Conservation (phyloP, 306 rosid genomes). For the Carpinus viminea region DNA sequence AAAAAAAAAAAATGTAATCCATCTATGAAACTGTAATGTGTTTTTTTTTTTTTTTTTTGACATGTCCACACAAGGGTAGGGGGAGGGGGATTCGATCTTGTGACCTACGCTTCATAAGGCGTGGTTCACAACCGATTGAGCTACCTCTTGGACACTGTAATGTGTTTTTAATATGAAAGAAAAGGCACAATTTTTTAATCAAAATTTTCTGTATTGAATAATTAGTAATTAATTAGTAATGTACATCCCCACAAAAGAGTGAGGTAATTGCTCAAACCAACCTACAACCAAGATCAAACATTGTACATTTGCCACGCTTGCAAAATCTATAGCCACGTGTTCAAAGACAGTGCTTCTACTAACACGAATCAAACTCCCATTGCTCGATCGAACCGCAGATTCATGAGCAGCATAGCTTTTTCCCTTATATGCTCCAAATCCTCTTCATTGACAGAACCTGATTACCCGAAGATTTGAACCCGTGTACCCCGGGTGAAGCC, state of each 20-base stretch:
- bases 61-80: too few species aligned
- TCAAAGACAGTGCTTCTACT: not conserved
- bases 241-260: not conserved
- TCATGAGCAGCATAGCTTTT: not conserved
- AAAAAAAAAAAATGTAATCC: too few species aligned
- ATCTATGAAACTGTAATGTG: too few species aligned
- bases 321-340: not conserved
- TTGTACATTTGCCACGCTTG: not conserved
- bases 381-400: not conserved
- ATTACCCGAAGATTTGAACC: constrained; percentile 6
- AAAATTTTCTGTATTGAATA: too few species aligned
- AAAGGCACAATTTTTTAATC: too few species aligned
- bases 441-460: constrained; percentile 22
- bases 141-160: too few species aligned
- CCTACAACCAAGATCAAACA: not conserved
- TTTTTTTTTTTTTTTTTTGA: too few species aligned
- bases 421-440: constrained; percentile 30
- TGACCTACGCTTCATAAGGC: too few species aligned
- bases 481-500: constrained; percentile 3
- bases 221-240: too few species aligned
- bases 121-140: too few species aligned
- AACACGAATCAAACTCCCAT: not conserved
- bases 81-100: too few species aligned
- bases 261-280: not conserved
- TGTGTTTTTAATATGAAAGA: too few species aligned